These are phyloP conservation scores for Lanmaoa rubissima DNA, from an alignment of 768 basidiomycete species.

Conservation along the genomic window DNA sequence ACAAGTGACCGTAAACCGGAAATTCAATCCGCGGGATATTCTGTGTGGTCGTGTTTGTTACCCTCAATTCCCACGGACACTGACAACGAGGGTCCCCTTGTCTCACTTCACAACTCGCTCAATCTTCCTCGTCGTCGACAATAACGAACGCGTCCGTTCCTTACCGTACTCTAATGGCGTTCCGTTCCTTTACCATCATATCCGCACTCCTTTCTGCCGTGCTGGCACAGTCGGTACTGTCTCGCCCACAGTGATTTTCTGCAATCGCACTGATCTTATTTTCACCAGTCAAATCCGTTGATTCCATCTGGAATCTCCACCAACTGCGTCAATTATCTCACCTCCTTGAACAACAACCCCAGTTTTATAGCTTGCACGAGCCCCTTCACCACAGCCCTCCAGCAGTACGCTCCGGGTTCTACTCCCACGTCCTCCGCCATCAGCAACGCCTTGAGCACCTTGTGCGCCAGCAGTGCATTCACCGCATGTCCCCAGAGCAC, in stretches of 20 bases:
- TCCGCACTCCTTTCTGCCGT: conserved; percentile 51
- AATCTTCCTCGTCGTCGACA: background rate
- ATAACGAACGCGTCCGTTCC: conserved; percentile 26
- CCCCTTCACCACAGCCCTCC: conserved; percentile 58
- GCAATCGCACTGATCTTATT: conserved; percentile 6
- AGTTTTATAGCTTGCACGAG: conserved; percentile 58
- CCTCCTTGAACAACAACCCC: conserved; percentile 58
- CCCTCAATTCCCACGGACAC: background rate
- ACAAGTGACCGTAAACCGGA: no score
- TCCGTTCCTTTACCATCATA: conserved; percentile 53
- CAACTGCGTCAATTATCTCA: conserved; percentile 58
- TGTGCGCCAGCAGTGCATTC: conserved; percentile 53
- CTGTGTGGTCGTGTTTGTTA: conserved; percentile 11
- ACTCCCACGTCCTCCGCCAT: conserved; percentile 45
- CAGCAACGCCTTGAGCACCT: conserved; percentile 44
- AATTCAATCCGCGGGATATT: background rate
- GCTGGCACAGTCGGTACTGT: conserved; percentile 48
- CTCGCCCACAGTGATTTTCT: background rate
- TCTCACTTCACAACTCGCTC: background rate
- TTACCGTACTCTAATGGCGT: conserved; percentile 35
- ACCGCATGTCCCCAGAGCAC: conserved; percentile 52
- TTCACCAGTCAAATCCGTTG: conserved; percentile 41
- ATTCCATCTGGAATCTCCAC: conserved; percentile 68
- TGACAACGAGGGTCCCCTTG: background rate
- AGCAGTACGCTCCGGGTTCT: conserved; percentile 48